Evolutionary conservation across 225 moss, liverwort and hornwort species (phyloP).

Genomic region (Rhytidiadelphus loreus): DNA sequence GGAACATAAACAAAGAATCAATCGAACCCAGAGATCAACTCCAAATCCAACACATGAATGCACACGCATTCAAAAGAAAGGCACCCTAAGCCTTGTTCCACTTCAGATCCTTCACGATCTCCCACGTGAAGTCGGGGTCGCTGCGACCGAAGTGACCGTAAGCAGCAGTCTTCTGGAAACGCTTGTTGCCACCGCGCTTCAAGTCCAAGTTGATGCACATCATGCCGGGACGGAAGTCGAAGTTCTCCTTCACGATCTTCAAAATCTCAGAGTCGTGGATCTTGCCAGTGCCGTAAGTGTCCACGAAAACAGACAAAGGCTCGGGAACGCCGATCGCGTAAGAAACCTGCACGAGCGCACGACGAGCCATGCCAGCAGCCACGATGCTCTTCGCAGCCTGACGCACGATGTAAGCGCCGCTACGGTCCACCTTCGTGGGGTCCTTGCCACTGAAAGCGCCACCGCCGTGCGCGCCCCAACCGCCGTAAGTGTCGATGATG

Average conservation of each 20-base stretch:
- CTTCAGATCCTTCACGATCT: slow-evolving; percentile 70
- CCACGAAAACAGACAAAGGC: slow-evolving; percentile 76
- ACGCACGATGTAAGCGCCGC: slow-evolving; percentile 86
- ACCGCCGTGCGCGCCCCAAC: slow-evolving; percentile 89
- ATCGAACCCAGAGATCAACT: too few species aligned
- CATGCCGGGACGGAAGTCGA: slow-evolving; percentile 87
- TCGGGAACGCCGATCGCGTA: slow-evolving; percentile 93
- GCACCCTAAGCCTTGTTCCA: slow-evolving; percentile 27
- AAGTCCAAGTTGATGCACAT: slow-evolving; percentile 80
- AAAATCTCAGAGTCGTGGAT: slow-evolving; percentile 50
- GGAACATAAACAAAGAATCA: background rate
- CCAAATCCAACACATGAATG: background rate
- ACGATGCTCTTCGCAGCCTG: slow-evolving; percentile 91
- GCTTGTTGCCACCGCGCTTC: slow-evolving; percentile 77
- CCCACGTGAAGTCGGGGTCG: slow-evolving; percentile 86
- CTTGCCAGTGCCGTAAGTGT: slow-evolving; percentile 72
- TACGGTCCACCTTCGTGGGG: slow-evolving; percentile 78
- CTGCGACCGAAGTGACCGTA: slow-evolving; percentile 70
- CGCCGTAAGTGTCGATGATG: slow-evolving; percentile 88
- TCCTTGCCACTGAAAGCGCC: slow-evolving; percentile 86
- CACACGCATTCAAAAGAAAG: fast-evolving
- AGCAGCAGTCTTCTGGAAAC: slow-evolving; percentile 88
- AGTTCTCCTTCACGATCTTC: slow-evolving; percentile 59
- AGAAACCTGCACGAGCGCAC: slow-evolving; percentile 75
- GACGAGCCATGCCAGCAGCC: slow-evolving; percentile 62